phyloP scores from a whole-genome alignment of 164 flowering plant genomes.

The Umbellularia californica region DNA sequence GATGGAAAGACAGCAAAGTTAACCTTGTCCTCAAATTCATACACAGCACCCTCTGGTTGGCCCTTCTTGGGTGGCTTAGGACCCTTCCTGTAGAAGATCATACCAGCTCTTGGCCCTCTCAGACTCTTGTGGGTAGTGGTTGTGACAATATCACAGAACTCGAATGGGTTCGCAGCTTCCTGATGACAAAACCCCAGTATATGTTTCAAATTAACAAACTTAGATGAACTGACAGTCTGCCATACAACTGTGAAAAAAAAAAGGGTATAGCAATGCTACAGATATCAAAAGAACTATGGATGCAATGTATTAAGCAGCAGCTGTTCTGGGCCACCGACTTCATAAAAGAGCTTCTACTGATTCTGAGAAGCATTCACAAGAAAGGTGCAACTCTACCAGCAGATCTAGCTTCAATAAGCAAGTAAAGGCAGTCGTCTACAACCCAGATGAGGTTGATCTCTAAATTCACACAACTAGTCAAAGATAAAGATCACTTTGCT shows the following conservation, averaged over 20 bases:
- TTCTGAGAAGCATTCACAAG: background rate
- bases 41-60: conserved; percentile 90
- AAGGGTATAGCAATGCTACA: background rate
- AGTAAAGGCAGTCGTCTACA: too few relatives aligned
- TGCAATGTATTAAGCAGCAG: background rate
- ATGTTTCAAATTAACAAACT: background rate
- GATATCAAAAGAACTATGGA: background rate
- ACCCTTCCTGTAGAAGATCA: conserved; percentile 99
- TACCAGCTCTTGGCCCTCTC: conserved; percentile 98
- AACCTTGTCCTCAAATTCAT: conserved; percentile 92
- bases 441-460: too few relatives aligned
- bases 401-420: background rate
- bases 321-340: background rate
- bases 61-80: conserved; percentile 99
- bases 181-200: conserved; percentile 18
- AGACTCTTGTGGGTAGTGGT: conserved; percentile 99
- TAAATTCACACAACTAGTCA: too few relatives aligned
- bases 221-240: background rate
- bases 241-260: background rate
- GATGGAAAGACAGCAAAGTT: conserved; percentile 98
- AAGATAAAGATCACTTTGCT: too few relatives aligned
- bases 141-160: conserved; percentile 93
- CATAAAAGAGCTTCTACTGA: background rate
- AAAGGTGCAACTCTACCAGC: background rate
- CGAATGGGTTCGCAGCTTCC: conserved; percentile 98